These are phyloP conservation scores for Pleurotus ostreatus DNA, from an alignment of 768 basidiomycete species.

Conservation along the genomic window DNA sequence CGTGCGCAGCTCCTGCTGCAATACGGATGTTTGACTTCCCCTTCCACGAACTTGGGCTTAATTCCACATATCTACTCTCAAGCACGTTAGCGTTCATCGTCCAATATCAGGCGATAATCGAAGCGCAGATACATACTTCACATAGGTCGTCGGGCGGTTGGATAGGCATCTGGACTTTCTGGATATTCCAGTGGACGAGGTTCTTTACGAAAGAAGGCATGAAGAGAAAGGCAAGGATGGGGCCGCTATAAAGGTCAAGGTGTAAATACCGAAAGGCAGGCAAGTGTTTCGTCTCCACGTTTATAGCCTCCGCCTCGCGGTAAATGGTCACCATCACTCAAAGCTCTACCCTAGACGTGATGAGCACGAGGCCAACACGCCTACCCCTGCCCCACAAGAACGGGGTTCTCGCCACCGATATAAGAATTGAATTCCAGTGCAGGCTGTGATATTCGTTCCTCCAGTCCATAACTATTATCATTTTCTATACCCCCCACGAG, in stretches of 20 bases:
- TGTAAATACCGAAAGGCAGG: not conserved
- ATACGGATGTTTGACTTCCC: conserved; percentile 53
- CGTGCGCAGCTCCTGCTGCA: conserved; percentile 62
- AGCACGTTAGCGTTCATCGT: not conserved
- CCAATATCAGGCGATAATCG: not conserved
- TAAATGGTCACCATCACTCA: not conserved
- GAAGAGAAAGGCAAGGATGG: conserved; percentile 11
- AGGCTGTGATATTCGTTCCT: not conserved
- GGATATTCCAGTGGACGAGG: conserved; percentile 36
- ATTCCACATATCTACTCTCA: conserved; percentile 46
- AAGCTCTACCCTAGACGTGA: not conserved
- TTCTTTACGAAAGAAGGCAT: conserved; percentile 35
- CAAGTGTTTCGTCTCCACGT: conserved; percentile 7
- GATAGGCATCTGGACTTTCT: conserved; percentile 20
- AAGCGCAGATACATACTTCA: conserved; percentile 29
- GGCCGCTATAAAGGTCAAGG: not conserved
- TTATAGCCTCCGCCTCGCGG: conserved; percentile 1
- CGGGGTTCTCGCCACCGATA: not conserved
- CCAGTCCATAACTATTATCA: conserved; percentile 1
- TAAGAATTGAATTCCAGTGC: conserved; percentile 4
- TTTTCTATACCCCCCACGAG: not conserved
- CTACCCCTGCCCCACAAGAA: not conserved
- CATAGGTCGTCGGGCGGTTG: conserved; percentile 34
- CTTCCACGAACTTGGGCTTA: conserved; percentile 61
- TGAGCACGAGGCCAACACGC: conserved; percentile 5